Evolutionary conservation across 176 grass and related monocot genomes (phyloP).

Genomic region (Oryza brachyantha): DNA sequence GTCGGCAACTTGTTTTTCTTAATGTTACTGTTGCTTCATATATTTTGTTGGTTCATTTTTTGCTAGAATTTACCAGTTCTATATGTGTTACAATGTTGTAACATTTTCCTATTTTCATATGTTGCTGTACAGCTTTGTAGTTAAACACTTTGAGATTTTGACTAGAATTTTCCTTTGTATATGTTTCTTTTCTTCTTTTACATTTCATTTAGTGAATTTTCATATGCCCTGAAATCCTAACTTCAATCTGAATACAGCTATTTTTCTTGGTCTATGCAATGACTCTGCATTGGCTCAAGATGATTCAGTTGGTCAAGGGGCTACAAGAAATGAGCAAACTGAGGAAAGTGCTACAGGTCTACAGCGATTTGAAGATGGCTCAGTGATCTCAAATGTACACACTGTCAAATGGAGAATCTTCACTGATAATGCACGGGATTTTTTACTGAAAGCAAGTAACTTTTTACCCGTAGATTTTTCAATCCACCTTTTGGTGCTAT

Average conservation of each 20-base stretch:
- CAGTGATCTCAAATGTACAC: constrained; percentile 84
- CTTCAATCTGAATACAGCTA: constrained; percentile 31
- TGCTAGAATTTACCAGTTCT: neutral
- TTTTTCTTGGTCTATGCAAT: constrained; percentile 54
- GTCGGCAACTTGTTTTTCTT: neutral
- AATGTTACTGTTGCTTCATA: neutral
- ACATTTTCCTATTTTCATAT: neutral
- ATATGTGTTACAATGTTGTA: neutral
- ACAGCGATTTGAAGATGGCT: constrained; percentile 73
- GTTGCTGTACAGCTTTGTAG: neutral
- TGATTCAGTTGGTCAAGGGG: constrained; percentile 37
- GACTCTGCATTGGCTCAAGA: constrained; percentile 59
- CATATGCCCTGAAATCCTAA: constrained; percentile 19
- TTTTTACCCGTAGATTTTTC: constrained; percentile 24
- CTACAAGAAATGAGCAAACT: constrained; percentile 48
- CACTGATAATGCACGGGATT: constrained; percentile 74
- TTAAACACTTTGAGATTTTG: neutral
- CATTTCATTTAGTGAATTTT: neutral
- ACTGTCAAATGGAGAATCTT: constrained; percentile 84
- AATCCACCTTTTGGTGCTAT: neutral
- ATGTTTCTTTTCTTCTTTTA: neutral
- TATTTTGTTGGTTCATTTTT: neutral
- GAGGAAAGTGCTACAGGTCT: constrained; percentile 45
- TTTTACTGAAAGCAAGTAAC: constrained; percentile 72
- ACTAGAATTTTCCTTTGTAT: neutral